These are phyloP conservation scores for Prunella vulgaris DNA, from an alignment of 257 asterid species.

Conservation along the genomic window DNA sequence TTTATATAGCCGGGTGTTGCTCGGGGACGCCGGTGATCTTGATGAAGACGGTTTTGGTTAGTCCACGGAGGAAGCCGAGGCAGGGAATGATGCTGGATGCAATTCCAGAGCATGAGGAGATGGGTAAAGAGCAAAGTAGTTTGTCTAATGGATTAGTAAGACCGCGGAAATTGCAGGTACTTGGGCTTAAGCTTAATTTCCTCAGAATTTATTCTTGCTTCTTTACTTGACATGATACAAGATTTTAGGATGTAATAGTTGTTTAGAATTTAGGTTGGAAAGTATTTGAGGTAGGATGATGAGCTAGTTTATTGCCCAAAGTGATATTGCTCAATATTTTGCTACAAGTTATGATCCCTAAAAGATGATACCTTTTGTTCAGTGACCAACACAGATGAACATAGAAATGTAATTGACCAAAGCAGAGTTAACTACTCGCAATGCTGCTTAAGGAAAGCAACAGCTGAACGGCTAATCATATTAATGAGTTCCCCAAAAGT, in stretches of 20 bases:
- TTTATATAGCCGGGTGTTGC: conserved; percentile 80
- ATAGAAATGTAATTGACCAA: background rate
- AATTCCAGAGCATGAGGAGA: conserved; percentile 75
- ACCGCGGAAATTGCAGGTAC: conserved; percentile 61
- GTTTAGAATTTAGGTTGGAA: background rate
- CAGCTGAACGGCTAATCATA: background rate
- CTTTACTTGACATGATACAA: background rate
- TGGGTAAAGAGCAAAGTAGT: conserved; percentile 46
- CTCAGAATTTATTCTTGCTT: background rate
- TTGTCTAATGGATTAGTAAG: conserved; percentile 41
- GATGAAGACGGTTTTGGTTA: conserved; percentile 57
- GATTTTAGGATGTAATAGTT: background rate
- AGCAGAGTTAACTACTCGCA: conserved; percentile 16
- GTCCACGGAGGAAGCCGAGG: conserved; percentile 67
- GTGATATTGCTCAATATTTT: background rate
- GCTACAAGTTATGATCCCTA: background rate
- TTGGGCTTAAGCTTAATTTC: background rate
- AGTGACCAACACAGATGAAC: background rate
- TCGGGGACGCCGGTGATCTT: conserved; percentile 69
- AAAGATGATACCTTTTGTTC: background rate
- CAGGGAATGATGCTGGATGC: conserved; percentile 64
- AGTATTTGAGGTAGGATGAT: background rate
- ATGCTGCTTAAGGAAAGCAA: background rate
- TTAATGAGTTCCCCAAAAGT: background rate
- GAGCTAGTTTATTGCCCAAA: background rate